A percentile compares a stretch with the other conserved stretches of the same genome.
Conservation (phyloP, 371 early-diverging fungal genomes). For the Rhizomucor pusillus region DNA sequence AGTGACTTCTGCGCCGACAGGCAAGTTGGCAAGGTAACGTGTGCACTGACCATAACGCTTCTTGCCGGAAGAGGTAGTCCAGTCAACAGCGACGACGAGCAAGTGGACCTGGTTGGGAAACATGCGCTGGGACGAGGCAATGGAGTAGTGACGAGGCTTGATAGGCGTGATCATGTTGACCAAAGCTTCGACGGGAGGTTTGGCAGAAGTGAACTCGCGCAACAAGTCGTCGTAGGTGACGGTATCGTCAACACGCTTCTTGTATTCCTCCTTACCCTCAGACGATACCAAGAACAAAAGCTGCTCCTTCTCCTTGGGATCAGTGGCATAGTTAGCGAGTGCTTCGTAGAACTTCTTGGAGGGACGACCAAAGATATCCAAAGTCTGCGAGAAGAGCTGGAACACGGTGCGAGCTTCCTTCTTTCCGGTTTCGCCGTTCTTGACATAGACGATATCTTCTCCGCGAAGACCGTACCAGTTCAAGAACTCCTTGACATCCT, state of each 20-base stretch:
- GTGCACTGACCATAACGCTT: slow-evolving; percentile 87
- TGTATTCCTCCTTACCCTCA: slow-evolving; percentile 80
- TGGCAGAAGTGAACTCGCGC: slow-evolving; percentile 82
- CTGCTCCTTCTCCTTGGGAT: slow-evolving; percentile 70
- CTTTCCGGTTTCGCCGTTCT: slow-evolving; percentile 36
- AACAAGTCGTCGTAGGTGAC: slow-evolving; percentile 85
- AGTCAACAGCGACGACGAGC: slow-evolving; percentile 87
- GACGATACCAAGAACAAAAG: slow-evolving; percentile 67
- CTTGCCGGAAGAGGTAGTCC: slow-evolving; percentile 67
- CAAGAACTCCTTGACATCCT: slow-evolving; percentile 73
- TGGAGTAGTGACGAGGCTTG: slow-evolving; percentile 95
- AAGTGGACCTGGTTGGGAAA: slow-evolving; percentile 87
- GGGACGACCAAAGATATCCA: slow-evolving; percentile 93
- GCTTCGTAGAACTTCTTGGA: slow-evolving; percentile 88
- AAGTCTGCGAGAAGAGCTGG: slow-evolving; percentile 78
- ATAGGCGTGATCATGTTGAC: slow-evolving; percentile 74
- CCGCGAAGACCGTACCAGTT: slow-evolving; percentile 70
- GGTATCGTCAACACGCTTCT: slow-evolving; percentile 80
- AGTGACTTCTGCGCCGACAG: slow-evolving; percentile 69
- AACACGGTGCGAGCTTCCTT: slow-evolving; percentile 70
- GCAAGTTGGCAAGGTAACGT: slow-evolving; percentile 73
- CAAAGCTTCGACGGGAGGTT: slow-evolving; percentile 70
- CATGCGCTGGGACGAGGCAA: slow-evolving; percentile 85
- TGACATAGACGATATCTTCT: slow-evolving; percentile 59
- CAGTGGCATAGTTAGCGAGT: slow-evolving; percentile 71